Evolutionary conservation across 805 yeast species (phyloP).

Genomic region (Zygosaccharomyces siamensis): DNA sequence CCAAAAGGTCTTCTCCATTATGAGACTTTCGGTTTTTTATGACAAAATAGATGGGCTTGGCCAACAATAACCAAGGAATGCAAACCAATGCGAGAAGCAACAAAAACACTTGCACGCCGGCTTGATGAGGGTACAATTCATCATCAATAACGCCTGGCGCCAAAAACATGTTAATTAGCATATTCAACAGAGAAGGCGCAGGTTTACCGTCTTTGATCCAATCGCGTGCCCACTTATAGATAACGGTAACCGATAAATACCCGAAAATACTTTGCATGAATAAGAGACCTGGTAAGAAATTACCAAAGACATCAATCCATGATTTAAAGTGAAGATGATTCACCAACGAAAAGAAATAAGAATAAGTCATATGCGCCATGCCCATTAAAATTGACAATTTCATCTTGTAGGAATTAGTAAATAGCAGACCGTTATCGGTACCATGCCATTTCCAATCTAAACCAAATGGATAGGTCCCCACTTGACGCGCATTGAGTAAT

Average conservation of each 20-base stretch:
- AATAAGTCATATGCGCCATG: conserved; percentile 67
- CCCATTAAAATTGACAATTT: conserved; percentile 73
- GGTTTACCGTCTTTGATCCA: conserved; percentile 59
- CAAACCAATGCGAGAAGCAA: conserved; percentile 58
- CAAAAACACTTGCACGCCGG: conserved; percentile 52
- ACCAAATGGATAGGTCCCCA: conserved; percentile 57
- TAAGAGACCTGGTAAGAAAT: conserved; percentile 65
- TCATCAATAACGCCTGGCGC: conserved; percentile 68
- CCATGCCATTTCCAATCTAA: conserved; percentile 77
- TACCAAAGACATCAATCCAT: conserved; percentile 62
- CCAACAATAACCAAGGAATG: conserved; percentile 68
- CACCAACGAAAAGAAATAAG: conserved; percentile 61
- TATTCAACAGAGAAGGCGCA: conserved; percentile 70
- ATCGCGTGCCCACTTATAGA: conserved; percentile 70
- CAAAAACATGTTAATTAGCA: conserved; percentile 71
- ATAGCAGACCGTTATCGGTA: conserved; percentile 64
- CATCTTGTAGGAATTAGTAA: conserved; percentile 74
- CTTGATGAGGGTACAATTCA: conserved; percentile 61
- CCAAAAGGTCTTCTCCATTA: conserved; percentile 9
- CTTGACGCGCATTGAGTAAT: conserved; percentile 43
- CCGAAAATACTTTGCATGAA: conserved; percentile 78
- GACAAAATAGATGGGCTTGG: conserved; percentile 54
- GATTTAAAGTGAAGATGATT: conserved; percentile 56
- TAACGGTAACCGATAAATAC: conserved; percentile 57
- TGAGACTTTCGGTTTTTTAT: conserved; percentile 29